Conservation (phyloP, 106 monocot species). For the Phalaenopsis equestris region DNA sequence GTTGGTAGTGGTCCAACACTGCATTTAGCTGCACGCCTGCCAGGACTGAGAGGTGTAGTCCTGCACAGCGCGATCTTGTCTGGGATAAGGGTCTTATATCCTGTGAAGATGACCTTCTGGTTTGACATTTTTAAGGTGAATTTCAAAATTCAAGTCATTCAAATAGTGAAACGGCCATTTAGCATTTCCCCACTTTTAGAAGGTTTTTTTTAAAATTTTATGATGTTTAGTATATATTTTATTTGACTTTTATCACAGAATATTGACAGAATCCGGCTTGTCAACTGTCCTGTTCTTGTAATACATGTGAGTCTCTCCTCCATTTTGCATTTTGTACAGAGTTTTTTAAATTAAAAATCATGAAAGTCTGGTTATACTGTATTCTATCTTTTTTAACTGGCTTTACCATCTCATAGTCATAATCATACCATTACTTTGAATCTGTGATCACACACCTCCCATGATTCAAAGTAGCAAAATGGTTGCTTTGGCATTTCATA, state of each 20-base stretch:
- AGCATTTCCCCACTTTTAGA: not conserved
- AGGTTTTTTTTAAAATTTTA: not conserved
- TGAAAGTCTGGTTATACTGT: not conserved
- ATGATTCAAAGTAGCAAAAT: not conserved
- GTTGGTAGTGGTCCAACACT: constrained; percentile 96
- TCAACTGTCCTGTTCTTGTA: constrained; percentile 13
- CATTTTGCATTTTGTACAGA: not conserved
- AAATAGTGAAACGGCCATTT: not conserved
- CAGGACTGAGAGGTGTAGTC: constrained; percentile 65
- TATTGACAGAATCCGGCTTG: constrained; percentile 10
- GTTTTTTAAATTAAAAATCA: not conserved
- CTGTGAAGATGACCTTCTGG: constrained; percentile 91
- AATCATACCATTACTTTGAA: not conserved
- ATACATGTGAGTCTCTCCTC: constrained; percentile 10
- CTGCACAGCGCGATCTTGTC: constrained; percentile 95
- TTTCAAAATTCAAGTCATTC: not conserved
- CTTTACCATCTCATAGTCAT: not conserved
- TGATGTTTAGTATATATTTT: not conserved
- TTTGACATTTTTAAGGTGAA: constrained; percentile 95
- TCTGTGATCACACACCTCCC: not conserved
- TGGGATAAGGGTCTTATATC: constrained; percentile 86
- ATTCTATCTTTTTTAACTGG: not conserved
- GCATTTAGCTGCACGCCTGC: constrained; percentile 64
- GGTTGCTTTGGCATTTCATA: not conserved
- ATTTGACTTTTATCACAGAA: not conserved